Conservation (phyloP, 2,329 filamentous ascomycete genomes). For the Pleurostoma richardsiae region DNA sequence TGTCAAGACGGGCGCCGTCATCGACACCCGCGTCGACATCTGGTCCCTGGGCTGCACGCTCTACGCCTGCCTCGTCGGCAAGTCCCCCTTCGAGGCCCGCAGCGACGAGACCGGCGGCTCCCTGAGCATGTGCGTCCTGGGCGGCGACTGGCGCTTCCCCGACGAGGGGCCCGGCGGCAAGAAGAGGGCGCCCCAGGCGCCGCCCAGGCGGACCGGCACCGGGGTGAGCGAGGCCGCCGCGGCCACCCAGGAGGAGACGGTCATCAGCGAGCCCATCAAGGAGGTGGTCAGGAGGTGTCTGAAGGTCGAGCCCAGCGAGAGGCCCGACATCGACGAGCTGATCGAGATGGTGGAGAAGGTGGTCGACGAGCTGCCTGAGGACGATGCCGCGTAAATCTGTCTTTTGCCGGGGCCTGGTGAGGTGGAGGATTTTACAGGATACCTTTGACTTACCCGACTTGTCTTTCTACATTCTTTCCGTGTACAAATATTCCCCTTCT, state of each 20-base stretch:
- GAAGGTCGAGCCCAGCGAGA: constrained; percentile 77
- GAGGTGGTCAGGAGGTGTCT: constrained; percentile 85
- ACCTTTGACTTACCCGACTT: too few relatives aligned
- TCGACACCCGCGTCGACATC: constrained; percentile 96
- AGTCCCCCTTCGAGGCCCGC: constrained; percentile 93
- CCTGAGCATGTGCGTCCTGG: constrained; percentile 84
- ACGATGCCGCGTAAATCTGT: constrained; percentile 20
- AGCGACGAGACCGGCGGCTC: constrained; percentile 95
- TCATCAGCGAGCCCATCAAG: constrained; percentile 76
- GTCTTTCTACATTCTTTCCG: too few relatives aligned
- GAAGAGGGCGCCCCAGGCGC: constrained; percentile 28
- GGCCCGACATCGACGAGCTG: constrained; percentile 82
- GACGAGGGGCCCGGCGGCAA: constrained; percentile 68
- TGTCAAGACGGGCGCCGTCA: constrained; percentile 84
- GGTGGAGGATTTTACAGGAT: too few relatives aligned
- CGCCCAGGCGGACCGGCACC: constrained; percentile 18
- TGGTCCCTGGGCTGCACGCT: constrained; percentile 98
- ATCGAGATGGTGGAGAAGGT: constrained; percentile 73
- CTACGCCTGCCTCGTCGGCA: constrained; percentile 93
- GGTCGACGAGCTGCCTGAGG: constrained; percentile 61
- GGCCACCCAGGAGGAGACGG: constrained; percentile 33
- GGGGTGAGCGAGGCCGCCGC: constrained; percentile 18
- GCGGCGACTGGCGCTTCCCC: constrained; percentile 94
- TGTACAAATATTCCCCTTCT: too few relatives aligned
- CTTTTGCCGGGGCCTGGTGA: too few relatives aligned